phyloP scores from a whole-genome alignment of 1,284 basidiomycete genomes.

The Spongispora temasekensis region DNA sequence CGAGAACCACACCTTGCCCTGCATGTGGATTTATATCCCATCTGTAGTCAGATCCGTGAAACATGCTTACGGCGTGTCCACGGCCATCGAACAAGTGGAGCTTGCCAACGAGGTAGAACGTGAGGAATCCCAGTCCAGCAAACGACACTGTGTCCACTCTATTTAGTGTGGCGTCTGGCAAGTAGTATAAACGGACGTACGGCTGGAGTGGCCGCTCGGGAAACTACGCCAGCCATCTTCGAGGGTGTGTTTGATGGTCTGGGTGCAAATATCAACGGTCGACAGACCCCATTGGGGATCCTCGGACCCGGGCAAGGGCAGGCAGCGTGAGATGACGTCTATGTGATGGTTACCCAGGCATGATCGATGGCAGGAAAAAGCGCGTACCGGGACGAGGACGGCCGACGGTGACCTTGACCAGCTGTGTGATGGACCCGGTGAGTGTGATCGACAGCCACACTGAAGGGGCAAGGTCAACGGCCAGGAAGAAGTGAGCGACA shows the following conservation, averaged over 20 bases:
- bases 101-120: conserved; percentile 76
- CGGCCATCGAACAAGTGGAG: conserved; percentile 68
- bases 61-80: conserved; percentile 53
- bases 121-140: conserved; percentile 73
- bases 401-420: conserved; percentile 68
- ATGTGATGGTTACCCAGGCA: conserved; percentile 1
- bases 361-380: too few relatives aligned
- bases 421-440: conserved; percentile 63
- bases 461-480: conserved; percentile 19
- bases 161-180: not conserved
- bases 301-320: conserved; percentile 50
- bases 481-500: not conserved
- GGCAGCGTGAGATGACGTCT: conserved; percentile 68
- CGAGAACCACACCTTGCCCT: conserved; percentile 70
- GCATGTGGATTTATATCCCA: not conserved
- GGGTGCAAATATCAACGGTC: conserved; percentile 64
- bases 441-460: conserved; percentile 58
- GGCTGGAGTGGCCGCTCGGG: conserved; percentile 73
- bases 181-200: conserved; percentile 35
- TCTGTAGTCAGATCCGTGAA: not conserved
- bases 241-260: conserved; percentile 46
- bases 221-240: conserved; percentile 77
- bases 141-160: conserved; percentile 55
- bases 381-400: conserved; percentile 59
- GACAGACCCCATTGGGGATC: conserved; percentile 66